Evolutionary conservation across 2,329 filamentous ascomycete species (phyloP).

Genomic region (Cladosporium sphaerospermum): DNA sequence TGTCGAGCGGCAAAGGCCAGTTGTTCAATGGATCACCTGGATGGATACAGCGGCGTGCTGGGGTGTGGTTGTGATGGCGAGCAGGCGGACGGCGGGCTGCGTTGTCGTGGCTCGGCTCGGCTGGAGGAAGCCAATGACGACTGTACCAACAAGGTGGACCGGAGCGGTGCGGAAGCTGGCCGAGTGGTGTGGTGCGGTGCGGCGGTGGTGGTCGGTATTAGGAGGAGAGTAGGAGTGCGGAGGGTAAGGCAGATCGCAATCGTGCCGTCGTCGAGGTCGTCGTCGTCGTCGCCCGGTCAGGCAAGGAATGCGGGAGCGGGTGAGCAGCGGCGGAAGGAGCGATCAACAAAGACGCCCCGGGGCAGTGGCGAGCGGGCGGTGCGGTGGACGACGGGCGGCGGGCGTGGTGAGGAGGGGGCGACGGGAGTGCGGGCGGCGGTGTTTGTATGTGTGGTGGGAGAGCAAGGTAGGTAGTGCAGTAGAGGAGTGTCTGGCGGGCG

Average conservation of each 20-base stretch:
- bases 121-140: not conserved
- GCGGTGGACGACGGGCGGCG: not conserved
- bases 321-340: slow-evolving; percentile 4
- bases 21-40: not conserved
- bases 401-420: not conserved
- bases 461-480: not conserved
- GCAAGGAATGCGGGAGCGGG: slow-evolving; percentile 11
- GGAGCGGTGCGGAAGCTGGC: slow-evolving; percentile 2
- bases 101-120: slow-evolving; percentile 1
- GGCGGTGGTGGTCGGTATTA: slow-evolving; percentile 3
- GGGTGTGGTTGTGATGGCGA: not conserved
- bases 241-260: slow-evolving; percentile 7
- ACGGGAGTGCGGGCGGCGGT: not conserved
- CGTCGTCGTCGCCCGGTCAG: slow-evolving; percentile 9
- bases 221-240: not conserved
- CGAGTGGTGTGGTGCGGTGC: not conserved
- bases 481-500: not conserved
- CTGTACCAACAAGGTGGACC: not conserved
- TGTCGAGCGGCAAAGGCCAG: slow-evolving; percentile 4
- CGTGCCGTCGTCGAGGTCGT: not conserved
- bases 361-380: not conserved
- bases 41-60: not conserved
- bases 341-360: slow-evolving; percentile 10
- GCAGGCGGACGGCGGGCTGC: not conserved
- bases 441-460: not conserved